phyloP scores from a whole-genome alignment of 805 yeast species.

The Lipomyces yamadae region DNA sequence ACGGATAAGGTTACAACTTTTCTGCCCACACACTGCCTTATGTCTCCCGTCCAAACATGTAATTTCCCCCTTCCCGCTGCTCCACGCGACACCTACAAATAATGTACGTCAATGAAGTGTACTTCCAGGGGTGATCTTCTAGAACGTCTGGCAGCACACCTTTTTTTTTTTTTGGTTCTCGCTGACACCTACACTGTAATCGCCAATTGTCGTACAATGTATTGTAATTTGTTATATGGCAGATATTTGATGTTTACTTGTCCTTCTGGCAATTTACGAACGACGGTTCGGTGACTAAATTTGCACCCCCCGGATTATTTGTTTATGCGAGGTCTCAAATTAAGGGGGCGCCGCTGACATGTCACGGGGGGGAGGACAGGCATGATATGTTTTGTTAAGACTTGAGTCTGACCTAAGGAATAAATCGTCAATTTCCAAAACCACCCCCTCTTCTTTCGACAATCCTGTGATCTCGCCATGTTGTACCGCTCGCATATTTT shows the following conservation, averaged over 20 bases:
- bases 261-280: too few relatives aligned
- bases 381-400: background rate
- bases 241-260: too few relatives aligned
- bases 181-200: too few relatives aligned
- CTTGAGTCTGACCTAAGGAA: background rate
- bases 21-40: background rate
- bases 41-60: background rate
- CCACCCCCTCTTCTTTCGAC: background rate
- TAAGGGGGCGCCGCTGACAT: slow-evolving; percentile 2
- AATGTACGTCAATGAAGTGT: too few relatives aligned
- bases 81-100: too few relatives aligned
- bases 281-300: background rate
- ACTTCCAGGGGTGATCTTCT: too few relatives aligned
- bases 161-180: too few relatives aligned
- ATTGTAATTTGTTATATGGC: too few relatives aligned
- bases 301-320: background rate
- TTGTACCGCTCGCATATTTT: background rate
- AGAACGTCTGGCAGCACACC: too few relatives aligned
- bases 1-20: background rate
- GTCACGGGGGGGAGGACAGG: background rate
- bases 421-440: too few relatives aligned
- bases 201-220: too few relatives aligned
- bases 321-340: background rate
- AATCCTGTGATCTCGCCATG: background rate
- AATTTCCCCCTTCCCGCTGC: too few relatives aligned